Conservation (phyloP, 2,329 filamentous ascomycete species). For the Botryotinia convoluta region DNA sequence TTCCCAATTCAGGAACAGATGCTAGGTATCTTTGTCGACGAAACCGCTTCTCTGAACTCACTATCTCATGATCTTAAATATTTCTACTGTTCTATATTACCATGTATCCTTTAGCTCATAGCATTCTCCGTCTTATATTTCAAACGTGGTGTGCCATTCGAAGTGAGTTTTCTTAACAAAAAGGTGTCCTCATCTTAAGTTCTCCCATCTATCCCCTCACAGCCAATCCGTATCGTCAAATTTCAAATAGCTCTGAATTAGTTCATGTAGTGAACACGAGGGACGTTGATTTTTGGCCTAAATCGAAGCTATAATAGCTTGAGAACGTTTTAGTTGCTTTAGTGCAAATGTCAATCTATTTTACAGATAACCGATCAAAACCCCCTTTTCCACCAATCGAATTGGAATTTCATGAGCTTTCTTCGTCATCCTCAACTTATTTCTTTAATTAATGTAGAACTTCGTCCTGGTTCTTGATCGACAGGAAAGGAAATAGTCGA, state of each 20-base stretch:
- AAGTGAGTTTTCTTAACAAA: not conserved
- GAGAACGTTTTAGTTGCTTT: not conserved
- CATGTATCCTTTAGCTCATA: not conserved
- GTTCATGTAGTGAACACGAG: fast-evolving
- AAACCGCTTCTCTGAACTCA: not conserved
- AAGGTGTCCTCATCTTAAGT: not conserved
- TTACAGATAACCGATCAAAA: not conserved
- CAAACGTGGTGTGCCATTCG: not conserved
- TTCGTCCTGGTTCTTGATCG: fast-evolving
- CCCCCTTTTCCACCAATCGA: not conserved
- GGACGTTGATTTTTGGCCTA: too few species aligned
- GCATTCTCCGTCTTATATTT: not conserved
- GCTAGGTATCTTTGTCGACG: not conserved
- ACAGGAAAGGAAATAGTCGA: not conserved
- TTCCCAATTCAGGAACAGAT: not conserved
- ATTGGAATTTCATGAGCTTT: not conserved
- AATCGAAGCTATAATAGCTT: not conserved
- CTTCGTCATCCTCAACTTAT: not conserved
- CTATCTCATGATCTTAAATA: not conserved
- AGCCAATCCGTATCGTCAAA: not conserved
- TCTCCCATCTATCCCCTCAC: not conserved
- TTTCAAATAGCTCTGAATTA: not conserved
- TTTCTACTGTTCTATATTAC: not conserved
- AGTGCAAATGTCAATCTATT: not conserved
- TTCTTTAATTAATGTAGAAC: not conserved